phyloP scores from a whole-genome alignment of 352 stramenopile species.

The Pythium rishiriense region DNA sequence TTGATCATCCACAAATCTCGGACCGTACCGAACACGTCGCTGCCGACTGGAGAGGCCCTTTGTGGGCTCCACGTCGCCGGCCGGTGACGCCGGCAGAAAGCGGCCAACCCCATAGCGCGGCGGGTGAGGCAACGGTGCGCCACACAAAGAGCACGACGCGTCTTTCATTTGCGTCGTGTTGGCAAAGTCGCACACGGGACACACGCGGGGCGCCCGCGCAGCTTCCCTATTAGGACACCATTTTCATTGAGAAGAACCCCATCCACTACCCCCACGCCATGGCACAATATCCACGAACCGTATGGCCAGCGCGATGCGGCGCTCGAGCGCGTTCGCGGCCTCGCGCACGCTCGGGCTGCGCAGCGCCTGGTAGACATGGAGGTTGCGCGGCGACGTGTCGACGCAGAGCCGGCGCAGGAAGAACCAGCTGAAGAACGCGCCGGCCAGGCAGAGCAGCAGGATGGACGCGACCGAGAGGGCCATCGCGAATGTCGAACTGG shows the following conservation, averaged over 20 bases:
- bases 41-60: not conserved
- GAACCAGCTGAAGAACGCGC: not conserved
- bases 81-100: not conserved
- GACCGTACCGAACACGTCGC: conserved; percentile 7
- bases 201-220: not conserved
- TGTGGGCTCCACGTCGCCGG: not conserved
- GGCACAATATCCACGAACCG: not conserved
- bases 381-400: not conserved
- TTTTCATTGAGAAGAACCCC: not conserved
- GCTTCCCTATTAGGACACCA: conserved; percentile 1
- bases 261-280: not conserved
- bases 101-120: not conserved
- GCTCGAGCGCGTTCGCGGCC: conserved; percentile 6
- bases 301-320: conserved; percentile 9
- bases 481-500: not conserved
- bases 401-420: conserved; percentile 1
- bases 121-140: not conserved
- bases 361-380: conserved; percentile 7
- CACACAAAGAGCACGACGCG: conserved; percentile 10
- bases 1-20: not conserved
- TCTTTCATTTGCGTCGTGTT: not conserved
- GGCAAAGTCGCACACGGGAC: conserved; percentile 3
- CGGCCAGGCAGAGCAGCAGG: not conserved
- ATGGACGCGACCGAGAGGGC: not conserved
- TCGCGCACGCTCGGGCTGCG: conserved; percentile 7